Percentiles rank a stretch among this genome's conserved stretches.
Evolutionary conservation across 192 early-diverging fungal species (phyloP).

Genomic region (Coemansia sp.): DNA sequence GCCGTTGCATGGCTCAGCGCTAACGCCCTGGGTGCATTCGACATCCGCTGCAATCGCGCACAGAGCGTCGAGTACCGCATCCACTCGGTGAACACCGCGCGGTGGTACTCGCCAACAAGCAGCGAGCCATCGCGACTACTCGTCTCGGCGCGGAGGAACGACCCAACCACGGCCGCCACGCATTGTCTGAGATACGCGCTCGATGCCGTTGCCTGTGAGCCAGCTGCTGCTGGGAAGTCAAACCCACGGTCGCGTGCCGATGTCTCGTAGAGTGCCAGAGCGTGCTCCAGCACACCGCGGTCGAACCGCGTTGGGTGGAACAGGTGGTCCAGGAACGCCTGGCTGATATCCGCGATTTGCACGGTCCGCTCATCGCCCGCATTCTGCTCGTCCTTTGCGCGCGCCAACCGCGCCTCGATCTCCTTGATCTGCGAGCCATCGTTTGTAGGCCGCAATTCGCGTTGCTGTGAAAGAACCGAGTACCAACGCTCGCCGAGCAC

Average conservation of each 20-base stretch:
- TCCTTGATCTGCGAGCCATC: conserved; percentile 38
- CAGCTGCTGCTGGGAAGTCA: conserved; percentile 22
- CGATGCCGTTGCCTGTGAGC: conserved; percentile 16
- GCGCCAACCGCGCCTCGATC: conserved; percentile 37
- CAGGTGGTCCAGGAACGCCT: conserved; percentile 48
- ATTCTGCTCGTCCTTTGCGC: neutral
- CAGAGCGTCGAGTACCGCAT: conserved; percentile 55
- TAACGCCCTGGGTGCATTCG: conserved; percentile 37
- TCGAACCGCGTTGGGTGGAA: conserved; percentile 45
- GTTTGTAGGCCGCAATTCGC: conserved; percentile 21
- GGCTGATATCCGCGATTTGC: conserved; percentile 34
- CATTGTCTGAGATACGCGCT: conserved; percentile 35
- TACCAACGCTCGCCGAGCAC: conserved; percentile 51
- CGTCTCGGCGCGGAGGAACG: conserved; percentile 28
- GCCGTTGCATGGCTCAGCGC: conserved; percentile 28
- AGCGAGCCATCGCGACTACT: conserved; percentile 18
- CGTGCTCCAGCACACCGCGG: conserved; percentile 41
- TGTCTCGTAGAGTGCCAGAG: conserved; percentile 32
- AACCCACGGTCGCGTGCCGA: conserved; percentile 40
- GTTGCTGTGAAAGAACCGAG: conserved; percentile 33
- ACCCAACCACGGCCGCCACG: conserved; percentile 31
- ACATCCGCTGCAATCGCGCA: conserved; percentile 38
- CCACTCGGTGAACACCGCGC: conserved; percentile 52
- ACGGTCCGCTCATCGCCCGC: conserved; percentile 9
- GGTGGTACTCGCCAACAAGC: conserved; percentile 32